Evolutionary conservation across 805 yeast species (phyloP).

Genomic region (Saturnispora bothae): DNA sequence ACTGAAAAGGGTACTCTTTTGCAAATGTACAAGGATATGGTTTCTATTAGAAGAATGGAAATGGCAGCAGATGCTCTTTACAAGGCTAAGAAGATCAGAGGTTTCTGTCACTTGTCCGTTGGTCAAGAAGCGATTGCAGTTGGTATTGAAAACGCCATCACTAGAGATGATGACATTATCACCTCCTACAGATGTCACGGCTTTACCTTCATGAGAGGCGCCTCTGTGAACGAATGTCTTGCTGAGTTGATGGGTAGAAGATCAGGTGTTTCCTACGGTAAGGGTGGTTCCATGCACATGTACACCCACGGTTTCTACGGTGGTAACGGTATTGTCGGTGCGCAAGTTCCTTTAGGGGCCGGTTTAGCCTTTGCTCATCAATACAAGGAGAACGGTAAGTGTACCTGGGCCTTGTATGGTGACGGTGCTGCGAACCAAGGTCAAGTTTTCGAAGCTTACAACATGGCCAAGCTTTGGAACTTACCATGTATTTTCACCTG

Average conservation of each 20-base stretch:
- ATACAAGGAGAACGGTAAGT: conserved; percentile 68
- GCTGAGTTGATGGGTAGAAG: conserved; percentile 97
- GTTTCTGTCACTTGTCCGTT: conserved; percentile 95
- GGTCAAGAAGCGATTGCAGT: conserved; percentile 99
- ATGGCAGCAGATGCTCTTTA: conserved; percentile 97
- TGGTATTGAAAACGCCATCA: conserved; percentile 93
- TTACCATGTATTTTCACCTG: conserved; percentile 91
- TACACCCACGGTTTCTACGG: conserved; percentile 93
- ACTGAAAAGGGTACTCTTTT: conserved; percentile 72
- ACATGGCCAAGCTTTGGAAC: conserved; percentile 99
- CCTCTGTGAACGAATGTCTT: conserved; percentile 76
- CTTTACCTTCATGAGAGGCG: conserved; percentile 93
- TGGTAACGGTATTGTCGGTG: conserved; percentile 99
- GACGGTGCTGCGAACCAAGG: conserved; percentile 99
- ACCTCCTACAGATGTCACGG: conserved; percentile 99
- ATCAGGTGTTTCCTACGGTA: conserved; percentile 91
- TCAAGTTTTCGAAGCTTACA: conserved; percentile 94
- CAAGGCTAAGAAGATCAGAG: conserved; percentile 97
- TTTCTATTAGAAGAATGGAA: conserved; percentile 90
- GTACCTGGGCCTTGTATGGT: conserved; percentile 87
- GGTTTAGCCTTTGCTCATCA: conserved; percentile 98
- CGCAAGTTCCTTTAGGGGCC: conserved; percentile 97
- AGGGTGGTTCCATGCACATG: conserved; percentile 99
- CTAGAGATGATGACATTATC: conserved; percentile 75
- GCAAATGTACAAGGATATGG: conserved; percentile 96